Evolutionary conservation across 306 rosid genomes (phyloP), one percentile per base, ranked within the genome.

Genomic region (Fagus sylvatica): DNA sequence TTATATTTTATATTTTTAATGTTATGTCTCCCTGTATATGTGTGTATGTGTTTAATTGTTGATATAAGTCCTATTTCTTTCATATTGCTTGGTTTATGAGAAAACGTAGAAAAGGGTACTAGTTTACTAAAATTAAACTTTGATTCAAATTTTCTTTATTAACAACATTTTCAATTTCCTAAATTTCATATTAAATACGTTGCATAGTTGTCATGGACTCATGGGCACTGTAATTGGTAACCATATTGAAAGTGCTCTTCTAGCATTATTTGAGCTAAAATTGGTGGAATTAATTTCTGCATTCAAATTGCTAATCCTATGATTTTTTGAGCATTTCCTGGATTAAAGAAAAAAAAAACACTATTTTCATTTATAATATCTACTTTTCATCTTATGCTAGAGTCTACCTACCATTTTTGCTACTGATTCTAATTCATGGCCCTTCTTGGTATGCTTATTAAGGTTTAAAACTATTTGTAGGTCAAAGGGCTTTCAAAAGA

Each of bases 401-500:
- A 65, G 10, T 39, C 49, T 17, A 65, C 33, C 32, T 11, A 12
- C 40, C 6, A 16, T 17, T 65, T 65, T 39, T 17, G 1, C 30
- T 65, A 65, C 46, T 16, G 28, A n/a, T 65, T 65, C 42, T 43
- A 36, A 32, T 74, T 33, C 28, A 17, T 76, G 16, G 36, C 62
- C 30, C 60, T 3, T n/a, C 28, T 37, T 61, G 48, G 41, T 37
- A 28, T 16, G 46, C 19, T 42, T 43, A 37, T 13, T 46, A 36
- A 28, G 46, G 56, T 8, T 37, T 4, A 8, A 16, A 15, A 11
- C 75, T 2, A 3, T 37, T 8, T n/a, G 22, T 32, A 81, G 83
- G 83, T 71, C 17, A 81, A 81, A 41, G 83, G 85, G 54, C 75
- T 81, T 30, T 78, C 85, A 1, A 71, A 72, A 34, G 85, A 85